Evolutionary conservation across 192 early-diverging fungal species (phyloP), one percentile per base, ranked within the genome.

Genomic region (Backusella liffmaniae): DNA sequence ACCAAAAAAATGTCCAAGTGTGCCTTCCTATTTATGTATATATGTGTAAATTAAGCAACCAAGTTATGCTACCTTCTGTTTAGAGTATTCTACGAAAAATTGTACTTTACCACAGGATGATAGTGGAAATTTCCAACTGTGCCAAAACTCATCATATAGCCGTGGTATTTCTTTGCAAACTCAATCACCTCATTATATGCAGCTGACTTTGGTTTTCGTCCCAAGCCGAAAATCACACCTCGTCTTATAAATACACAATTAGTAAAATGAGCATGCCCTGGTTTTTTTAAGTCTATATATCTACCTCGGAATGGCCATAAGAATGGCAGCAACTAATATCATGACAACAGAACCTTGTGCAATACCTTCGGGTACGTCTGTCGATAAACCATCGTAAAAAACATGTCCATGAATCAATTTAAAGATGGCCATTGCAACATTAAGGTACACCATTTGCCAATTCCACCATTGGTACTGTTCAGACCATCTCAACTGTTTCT

Each of bases 51-150:
- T 41, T 9, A 41, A 41, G 10, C 65, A 15, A 23, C 21, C 65
- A 32, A 32, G 32, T 32, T 32, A 32, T 32, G 32, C 9, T 32
- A 10, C 34, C 65, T 51, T 51, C 6, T 34, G 18, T 5, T 34
- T 26, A 26, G 7, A 16, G 12, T 34, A 32, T 39, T 39, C 37
- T 3, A 66, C 12, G 12, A 66, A 34, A 18, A 32, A 1, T 21
- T 12, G 3, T 42, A 51, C 16, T 46, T 76, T 76, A 76, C 75
- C 73, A 70, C 72, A 35, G 80, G 80, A 35, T 81, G 80, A 39
- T 81, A 81, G 49, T 81, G 80, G n/a, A 81, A 81, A 39, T 76
- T 77, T 41, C 73, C 73, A 10, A 79, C 78, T 8, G 73, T 79
- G 9, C 73, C 78, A 75, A 76, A 75, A 35, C 80, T 81, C 26